Evolutionary conservation across 768 basidiomycete species (phyloP), one percentile per base, ranked within the genome.

Genomic region (Boletus sp.): DNA sequence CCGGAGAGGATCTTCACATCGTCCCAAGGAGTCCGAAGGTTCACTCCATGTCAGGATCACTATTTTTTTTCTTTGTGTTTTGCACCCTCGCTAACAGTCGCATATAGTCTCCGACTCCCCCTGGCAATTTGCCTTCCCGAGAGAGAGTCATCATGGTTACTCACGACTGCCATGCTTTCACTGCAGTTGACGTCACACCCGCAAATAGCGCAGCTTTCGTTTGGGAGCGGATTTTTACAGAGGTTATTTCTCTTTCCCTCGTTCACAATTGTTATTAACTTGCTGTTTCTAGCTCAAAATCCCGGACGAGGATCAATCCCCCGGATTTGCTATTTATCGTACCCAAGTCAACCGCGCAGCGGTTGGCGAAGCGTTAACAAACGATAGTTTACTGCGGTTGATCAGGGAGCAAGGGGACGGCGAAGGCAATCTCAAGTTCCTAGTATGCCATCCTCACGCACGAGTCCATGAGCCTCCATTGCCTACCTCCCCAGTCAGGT

Each of bases 341-440:
- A 96, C 94, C 1, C 90, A 92, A 72, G 88, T 97, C 64, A 91
- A 90, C 56, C 81, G 83, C 29, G 87, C 79, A 61, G 88, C 89
- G 17, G 81, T 89, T 44, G 85, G 90, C 5, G 85, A 86, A 14
- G 83, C 93, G 7, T 73, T 97, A 33, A 74, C 81, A 12, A 83
- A 89, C 58, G 87, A 92, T 30, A 78, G 77, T 58, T 75, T 98
- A 7, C 81, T 90, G 64, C 78, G 82, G 17, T 78, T 94, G 36
- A 93, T 92, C 70, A 77, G 78, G 53, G 78, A 85, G 41, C 74
- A 81, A 8, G 92, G 90, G 37, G 94, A 97, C 71, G 76, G 81
- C 29, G 87, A 80, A 66, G 92, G 92, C 15, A 82, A 84, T 20
- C 84, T 96, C 66, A 94, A 94, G 71, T 87, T 97, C 59, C 79